Percentiles rank a stretch among this genome's conserved stretches.
Conservation (phyloP, 1,284 basidiomycete species). For the Tranzscheliella williamsii region DNA sequence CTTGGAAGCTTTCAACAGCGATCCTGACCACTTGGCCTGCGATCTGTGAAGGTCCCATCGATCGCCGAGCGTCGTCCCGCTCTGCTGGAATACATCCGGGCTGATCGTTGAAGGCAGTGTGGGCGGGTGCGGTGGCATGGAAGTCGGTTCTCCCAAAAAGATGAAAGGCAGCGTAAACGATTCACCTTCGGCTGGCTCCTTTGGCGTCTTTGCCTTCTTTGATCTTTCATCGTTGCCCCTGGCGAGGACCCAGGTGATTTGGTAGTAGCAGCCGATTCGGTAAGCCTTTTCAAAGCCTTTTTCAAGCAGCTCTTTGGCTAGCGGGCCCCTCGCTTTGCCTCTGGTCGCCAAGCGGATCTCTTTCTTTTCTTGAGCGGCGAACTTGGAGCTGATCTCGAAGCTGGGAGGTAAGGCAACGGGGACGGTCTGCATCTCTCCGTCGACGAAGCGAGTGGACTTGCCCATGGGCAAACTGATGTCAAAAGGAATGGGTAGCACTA, state of each 20-base stretch:
- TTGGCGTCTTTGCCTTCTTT: constrained; percentile 9
- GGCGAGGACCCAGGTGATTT: constrained; percentile 42
- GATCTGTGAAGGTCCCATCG: constrained; percentile 42
- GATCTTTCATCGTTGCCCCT: constrained; percentile 14
- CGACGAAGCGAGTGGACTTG: constrained; percentile 43
- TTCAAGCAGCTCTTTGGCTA: constrained; percentile 42
- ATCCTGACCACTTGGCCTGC: constrained; percentile 49
- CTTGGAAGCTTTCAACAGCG: constrained; percentile 31
- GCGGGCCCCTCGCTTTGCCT: constrained; percentile 27
- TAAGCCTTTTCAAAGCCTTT: constrained; percentile 47
- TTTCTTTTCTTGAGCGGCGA: constrained; percentile 34
- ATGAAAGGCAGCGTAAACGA: constrained; percentile 50
- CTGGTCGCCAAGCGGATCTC: constrained; percentile 39
- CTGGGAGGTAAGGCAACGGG: constrained; percentile 50
- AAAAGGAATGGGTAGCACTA: constrained; percentile 45
- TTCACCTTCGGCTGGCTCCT: constrained; percentile 24
- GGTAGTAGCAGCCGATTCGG: constrained; percentile 54
- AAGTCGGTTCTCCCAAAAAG: constrained; percentile 49
- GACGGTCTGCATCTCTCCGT: constrained; percentile 47
- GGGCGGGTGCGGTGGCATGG: constrained; percentile 39
- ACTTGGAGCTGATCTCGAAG: constrained; percentile 52
- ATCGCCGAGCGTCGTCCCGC: constrained; percentile 24
- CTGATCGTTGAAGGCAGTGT: constrained; percentile 38
- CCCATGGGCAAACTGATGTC: constrained; percentile 48
- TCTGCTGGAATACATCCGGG: constrained; percentile 30